Evolutionary conservation across 805 yeast species (phyloP), one percentile per base, ranked within the genome.

Genomic region (Ogataea parapolymorpha): DNA sequence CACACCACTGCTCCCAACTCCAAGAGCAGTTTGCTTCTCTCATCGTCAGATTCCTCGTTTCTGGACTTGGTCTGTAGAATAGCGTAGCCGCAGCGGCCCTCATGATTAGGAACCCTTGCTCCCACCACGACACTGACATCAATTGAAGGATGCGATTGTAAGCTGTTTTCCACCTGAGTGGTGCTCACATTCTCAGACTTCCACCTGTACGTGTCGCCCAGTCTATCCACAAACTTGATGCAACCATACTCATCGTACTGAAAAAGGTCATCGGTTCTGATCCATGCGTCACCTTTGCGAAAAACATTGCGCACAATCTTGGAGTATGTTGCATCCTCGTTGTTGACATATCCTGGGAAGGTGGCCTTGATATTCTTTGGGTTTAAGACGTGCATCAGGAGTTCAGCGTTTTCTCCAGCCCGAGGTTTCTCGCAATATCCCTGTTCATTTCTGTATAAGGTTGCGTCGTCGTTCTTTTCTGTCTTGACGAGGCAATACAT

Each of bases 191-290:
- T 90, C 66, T 90, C 98, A 2, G 95, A 84, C 66, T 88, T 91
- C 98, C 98, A 90, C 53, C 98, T 74, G 68, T 85, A 90, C 0
- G 97, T 91, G 58, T 90, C 98, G 30, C 98, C 98, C 56, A 91
- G 66, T 56, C 98, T 72, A 68, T 90, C 98, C 32, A 89, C 87
- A 62, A 90, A 90, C 63, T 83, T 87, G 59, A 84, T 72, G 49
- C 82, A 65, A 1, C 87, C 85, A 49, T 80, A 74, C 22, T 69
- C 70, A 61, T 88, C 95, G 58, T 71, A 65, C 51, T 69, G 78
- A 56, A 91, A 69, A 50, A 90, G 70, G 61, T 90, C 98, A 31
- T 96, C 97, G 20, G 87, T 76, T 56, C 96, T 73, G 55, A 85
- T 83, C 84, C 88, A 90, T 1, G 95, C 95, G 62, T 90, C 98